These are phyloP conservation scores for Blastobotrys peoriensis DNA, from an alignment of 805 yeast genomes.

Conservation along the genomic window DNA sequence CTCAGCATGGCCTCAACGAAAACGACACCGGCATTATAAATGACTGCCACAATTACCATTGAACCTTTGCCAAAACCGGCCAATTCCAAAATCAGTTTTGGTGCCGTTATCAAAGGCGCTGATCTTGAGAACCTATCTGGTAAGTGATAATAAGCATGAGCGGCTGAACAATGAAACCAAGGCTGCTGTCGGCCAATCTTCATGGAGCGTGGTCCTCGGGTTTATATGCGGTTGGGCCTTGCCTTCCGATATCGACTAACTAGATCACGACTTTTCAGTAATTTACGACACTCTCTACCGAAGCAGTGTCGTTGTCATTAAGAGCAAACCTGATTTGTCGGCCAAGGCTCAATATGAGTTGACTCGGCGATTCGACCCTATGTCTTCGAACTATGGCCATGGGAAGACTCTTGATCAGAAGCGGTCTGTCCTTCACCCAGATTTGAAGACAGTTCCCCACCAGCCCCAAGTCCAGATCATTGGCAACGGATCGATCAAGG, in stretches of 20 bases:
- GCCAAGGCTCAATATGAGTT: conserved; percentile 73
- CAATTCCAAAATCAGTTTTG: background rate
- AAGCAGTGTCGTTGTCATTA: conserved; percentile 56
- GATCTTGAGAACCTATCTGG: background rate
- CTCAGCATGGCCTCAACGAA: background rate
- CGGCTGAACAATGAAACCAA: too few species aligned
- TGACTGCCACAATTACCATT: background rate
- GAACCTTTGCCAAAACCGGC: background rate
- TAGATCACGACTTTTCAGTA: background rate
- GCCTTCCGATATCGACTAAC: background rate
- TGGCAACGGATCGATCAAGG: conserved; percentile 64
- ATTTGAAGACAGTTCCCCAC: conserved; percentile 69
- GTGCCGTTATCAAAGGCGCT: background rate
- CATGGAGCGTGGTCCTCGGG: too few species aligned
- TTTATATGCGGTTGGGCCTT: background rate
- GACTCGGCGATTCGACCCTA: conserved; percentile 74
- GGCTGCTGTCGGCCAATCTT: too few species aligned
- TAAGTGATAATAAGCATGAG: too few species aligned
- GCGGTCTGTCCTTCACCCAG: conserved; percentile 67
- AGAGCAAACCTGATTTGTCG: conserved; percentile 57
- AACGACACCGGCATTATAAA: background rate
- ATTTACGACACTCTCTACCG: background rate
- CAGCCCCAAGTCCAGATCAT: conserved; percentile 89
- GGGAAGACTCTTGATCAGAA: conserved; percentile 68
- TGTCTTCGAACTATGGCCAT: conserved; percentile 71